Conservation (phyloP, 2,329 filamentous ascomycete species). For the Septoria linicola region DNA sequence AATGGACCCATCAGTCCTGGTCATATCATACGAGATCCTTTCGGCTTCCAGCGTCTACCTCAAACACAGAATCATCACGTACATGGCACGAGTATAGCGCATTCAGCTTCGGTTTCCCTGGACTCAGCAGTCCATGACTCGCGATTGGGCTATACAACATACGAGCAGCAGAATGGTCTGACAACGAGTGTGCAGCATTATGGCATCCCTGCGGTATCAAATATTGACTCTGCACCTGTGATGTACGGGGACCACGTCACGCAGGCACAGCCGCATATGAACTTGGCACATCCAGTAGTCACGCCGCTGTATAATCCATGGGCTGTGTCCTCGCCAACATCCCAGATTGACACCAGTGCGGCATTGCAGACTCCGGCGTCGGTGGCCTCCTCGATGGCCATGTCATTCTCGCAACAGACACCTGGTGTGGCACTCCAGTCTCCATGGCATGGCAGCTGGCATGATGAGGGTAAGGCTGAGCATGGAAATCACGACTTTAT, state of each 20-base stretch:
- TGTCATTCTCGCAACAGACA: not conserved
- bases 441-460: not conserved
- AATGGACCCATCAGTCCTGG: conserved; percentile 13
- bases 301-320: not conserved
- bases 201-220: too few relatives aligned
- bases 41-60: conserved; percentile 4
- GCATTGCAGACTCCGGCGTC: not conserved
- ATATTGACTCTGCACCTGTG: too few relatives aligned
- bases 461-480: not conserved
- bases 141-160: too few relatives aligned
- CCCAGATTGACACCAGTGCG: not conserved
- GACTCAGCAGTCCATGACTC: not conserved
- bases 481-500: too few relatives aligned
- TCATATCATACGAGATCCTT: conserved; percentile 14
- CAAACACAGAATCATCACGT: not conserved
- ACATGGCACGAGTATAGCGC: not conserved
- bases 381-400: not conserved
- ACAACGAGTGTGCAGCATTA: not conserved
- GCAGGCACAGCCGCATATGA: not conserved
- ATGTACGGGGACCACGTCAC: not conserved
- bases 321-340: not conserved
- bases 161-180: not conserved
- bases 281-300: not conserved
- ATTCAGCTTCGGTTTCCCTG: not conserved
- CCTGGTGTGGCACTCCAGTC: conserved; percentile 5